Conservation (phyloP, 305 asterid species). For the Plantago lanceolata region DNA sequence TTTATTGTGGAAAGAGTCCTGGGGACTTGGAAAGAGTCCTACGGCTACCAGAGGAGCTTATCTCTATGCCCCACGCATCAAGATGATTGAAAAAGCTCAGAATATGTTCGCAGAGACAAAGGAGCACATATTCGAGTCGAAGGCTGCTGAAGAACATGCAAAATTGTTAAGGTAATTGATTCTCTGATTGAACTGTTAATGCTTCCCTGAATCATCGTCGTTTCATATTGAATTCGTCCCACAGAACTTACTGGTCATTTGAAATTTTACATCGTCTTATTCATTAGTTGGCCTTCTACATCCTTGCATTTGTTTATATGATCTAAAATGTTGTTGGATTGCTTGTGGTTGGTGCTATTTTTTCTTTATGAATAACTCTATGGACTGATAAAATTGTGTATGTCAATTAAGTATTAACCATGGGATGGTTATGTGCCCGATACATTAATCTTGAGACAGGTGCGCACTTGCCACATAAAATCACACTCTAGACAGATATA, state of each 20-base stretch:
- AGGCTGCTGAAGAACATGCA: conserved; percentile 98
- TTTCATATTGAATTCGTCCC: neutral
- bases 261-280: conserved; percentile 11
- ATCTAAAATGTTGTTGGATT: neutral
- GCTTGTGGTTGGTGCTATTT: conserved; percentile 12
- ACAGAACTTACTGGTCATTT: conserved; percentile 11
- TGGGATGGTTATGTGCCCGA: neutral
- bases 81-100: conserved; percentile 71
- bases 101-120: conserved; percentile 71
- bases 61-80: conserved; percentile 76
- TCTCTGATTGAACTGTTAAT: conserved; percentile 12
- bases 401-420: conserved; percentile 9
- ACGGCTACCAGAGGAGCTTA: conserved; percentile 76
- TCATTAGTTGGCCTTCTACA: conserved; percentile 6
- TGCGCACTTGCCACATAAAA: neutral
- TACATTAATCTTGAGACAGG: neutral
- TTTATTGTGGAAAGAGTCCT: conserved; percentile 87
- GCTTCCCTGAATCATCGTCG: conserved; percentile 15
- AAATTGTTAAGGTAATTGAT: conserved; percentile 67
- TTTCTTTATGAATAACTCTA: neutral
- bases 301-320: neutral
- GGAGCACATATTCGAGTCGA: conserved; percentile 77
- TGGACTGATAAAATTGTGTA: neutral
- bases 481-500: neutral
- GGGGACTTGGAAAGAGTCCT: conserved; percentile 81